Percentiles rank a stretch among this genome's conserved stretches.
Evolutionary conservation across 2,329 filamentous ascomycete species (phyloP).

Genomic region (Fusarium metavorans): DNA sequence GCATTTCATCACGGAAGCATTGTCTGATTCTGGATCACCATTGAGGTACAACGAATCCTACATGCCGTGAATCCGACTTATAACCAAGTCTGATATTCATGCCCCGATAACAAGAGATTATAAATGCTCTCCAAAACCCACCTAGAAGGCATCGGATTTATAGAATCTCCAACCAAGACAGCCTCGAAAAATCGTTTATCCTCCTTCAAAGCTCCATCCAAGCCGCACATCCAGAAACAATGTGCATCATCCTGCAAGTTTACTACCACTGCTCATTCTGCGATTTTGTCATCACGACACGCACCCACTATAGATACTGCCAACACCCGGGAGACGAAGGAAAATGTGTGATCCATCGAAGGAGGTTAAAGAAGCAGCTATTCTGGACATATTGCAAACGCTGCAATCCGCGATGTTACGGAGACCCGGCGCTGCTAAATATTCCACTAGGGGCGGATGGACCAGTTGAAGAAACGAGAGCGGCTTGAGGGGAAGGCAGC

Average conservation of each 20-base stretch:
- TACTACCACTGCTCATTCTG: slow-evolving; percentile 4
- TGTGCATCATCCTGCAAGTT: slow-evolving; percentile 8
- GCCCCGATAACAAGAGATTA: too few relatives aligned
- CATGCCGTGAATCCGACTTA: neutral
- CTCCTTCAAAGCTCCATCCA: neutral
- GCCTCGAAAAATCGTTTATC: neutral
- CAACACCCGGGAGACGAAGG: neutral
- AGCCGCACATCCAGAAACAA: neutral
- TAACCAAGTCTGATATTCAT: neutral
- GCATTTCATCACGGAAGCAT: neutral
- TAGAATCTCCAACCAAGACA: neutral
- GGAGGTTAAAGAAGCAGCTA: neutral
- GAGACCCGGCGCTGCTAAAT: neutral
- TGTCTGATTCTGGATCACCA: neutral
- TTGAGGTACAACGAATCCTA: neutral
- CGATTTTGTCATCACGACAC: neutral
- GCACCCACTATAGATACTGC: neutral
- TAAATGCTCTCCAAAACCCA: neutral
- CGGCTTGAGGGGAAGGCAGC: neutral
- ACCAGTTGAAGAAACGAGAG: neutral
- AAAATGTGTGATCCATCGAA: neutral
- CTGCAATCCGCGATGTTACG: neutral
- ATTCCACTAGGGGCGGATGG: neutral
- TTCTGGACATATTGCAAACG: slow-evolving; percentile 5
- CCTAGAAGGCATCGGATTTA: neutral